phyloP scores from a whole-genome alignment of 2,329 filamentous ascomycete genomes.

The Pseudogymnoascus sp. region DNA sequence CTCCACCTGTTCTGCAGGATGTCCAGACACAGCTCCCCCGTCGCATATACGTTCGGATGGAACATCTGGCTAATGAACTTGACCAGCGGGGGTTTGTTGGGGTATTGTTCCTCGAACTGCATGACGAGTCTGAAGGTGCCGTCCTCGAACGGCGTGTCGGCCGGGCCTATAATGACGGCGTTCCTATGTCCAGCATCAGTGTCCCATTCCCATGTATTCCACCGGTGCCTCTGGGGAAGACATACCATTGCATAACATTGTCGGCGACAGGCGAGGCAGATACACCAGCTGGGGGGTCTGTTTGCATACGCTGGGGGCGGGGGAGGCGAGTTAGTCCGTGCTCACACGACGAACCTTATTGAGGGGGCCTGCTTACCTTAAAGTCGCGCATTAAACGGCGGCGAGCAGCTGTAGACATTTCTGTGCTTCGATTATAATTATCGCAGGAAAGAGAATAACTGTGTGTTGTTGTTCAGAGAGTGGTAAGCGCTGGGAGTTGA shows the following conservation, averaged over 20 bases:
- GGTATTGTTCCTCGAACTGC: constrained; percentile 98
- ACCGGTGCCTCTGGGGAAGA: constrained; percentile 3
- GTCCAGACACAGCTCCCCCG: constrained; percentile 90
- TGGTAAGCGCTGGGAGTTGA: neutral
- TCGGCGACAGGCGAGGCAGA: constrained; percentile 93
- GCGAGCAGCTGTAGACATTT: constrained; percentile 87
- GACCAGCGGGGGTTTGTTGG: constrained; percentile 94
- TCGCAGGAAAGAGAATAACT: neutral
- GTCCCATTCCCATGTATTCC: neutral
- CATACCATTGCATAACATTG: constrained; percentile 92
- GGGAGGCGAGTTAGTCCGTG: constrained; percentile 15
- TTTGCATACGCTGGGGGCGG: constrained; percentile 80
- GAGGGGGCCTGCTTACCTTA: constrained; percentile 57
- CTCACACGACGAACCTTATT: constrained; percentile 16
- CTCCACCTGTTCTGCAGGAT: constrained; percentile 98
- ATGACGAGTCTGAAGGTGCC: constrained; percentile 96
- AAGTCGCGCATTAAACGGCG: constrained; percentile 98
- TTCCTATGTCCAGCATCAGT: constrained; percentile 54
- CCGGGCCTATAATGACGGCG: constrained; percentile 93
- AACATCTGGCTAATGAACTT: constrained; percentile 99
- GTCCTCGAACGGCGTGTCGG: constrained; percentile 96
- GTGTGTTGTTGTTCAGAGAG: neutral
- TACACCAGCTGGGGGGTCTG: constrained; percentile 91
- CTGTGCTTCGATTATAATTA: constrained; percentile 15
- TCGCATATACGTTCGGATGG: constrained; percentile 96